Evolutionary conservation across 1,284 basidiomycete genomes (phyloP), one percentile per base, ranked within the genome.

Genomic region (Schizophyllum amplum): DNA sequence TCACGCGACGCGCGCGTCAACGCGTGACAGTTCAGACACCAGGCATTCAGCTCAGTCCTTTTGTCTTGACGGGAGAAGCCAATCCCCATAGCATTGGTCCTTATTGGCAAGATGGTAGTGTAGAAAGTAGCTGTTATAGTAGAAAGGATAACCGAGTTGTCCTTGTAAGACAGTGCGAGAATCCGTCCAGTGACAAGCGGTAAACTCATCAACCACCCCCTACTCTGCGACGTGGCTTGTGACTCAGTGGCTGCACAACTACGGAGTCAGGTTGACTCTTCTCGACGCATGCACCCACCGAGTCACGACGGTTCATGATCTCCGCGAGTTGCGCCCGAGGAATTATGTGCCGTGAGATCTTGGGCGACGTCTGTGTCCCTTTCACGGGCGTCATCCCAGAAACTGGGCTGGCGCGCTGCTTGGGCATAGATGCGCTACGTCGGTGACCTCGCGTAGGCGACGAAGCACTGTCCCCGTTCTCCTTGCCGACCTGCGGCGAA

Each of bases 291-390:
- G 33, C 33, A 42, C 33, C 33, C 2, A 42, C 33, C 11, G 33
- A 42, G 13, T 9, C 33, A 17, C 33, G 33, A 11, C 20, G 1
- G 22, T 62, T 58, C 24, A 64, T 33, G 47, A 64, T 54, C 51
- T 62, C 57, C 6, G 55, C 58, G 9, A 66, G 57, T 42, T 63
- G 55, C 5, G 60, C 58, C 11, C 55, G 61, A 51, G 63, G 60
- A 1, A 66, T 21, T 21, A 66, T 66, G 52, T 64, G 58, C 49
- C 56, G 60, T 13, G 22, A 22, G 22, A 56, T 42, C 11, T 42
- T 9, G 7, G 17, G 11, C 33, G 33, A 17, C 2, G 33, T 42
- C 33, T 9, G 13, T 9, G 7, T 42, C 7, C 13, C 7, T 9
- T 42, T 42, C 33, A 9, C 33, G 33, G 33, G 17, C 33, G 33